Percentiles rank a stretch among this genome's conserved stretches.
phyloP scores from a whole-genome alignment of 768 basidiomycete genomes.

The Leccinum rimulosum region DNA sequence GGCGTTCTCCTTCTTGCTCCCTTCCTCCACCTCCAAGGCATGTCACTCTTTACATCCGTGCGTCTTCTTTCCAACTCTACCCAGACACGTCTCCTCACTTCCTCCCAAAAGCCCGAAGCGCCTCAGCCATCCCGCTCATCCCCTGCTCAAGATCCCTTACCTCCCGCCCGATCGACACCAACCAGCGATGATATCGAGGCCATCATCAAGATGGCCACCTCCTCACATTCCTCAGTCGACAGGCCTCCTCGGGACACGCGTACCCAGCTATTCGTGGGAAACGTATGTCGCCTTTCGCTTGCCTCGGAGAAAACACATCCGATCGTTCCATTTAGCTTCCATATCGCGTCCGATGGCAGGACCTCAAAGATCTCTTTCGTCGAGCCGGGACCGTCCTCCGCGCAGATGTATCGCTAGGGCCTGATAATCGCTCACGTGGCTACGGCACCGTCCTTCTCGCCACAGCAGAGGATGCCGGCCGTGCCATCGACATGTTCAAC shows the following conservation, averaged over 20 bases:
- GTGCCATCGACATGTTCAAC: constrained; percentile 95
- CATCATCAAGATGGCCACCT: constrained; percentile 88
- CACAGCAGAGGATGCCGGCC: constrained; percentile 89
- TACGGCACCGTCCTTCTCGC: constrained; percentile 95
- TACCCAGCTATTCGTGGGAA: constrained; percentile 94
- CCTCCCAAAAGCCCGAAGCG: constrained; percentile 12
- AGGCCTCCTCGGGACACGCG: constrained; percentile 75
- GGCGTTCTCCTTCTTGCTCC: constrained; percentile 11
- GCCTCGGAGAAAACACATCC: neutral
- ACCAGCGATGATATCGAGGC: constrained; percentile 89
- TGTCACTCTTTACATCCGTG: constrained; percentile 15
- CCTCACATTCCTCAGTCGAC: constrained; percentile 53
- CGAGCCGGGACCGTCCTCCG: constrained; percentile 88
- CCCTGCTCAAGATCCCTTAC: constrained; percentile 8
- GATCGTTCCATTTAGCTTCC: constrained; percentile 62
- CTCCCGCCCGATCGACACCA: constrained; percentile 32
- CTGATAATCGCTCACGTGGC: constrained; percentile 89
- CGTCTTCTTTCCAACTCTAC: neutral
- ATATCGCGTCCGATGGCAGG: constrained; percentile 98
- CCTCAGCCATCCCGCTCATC: neutral
- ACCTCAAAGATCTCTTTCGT: constrained; percentile 96
- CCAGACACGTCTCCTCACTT: neutral
- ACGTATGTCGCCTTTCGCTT: constrained; percentile 53
- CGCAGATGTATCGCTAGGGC: constrained; percentile 74
- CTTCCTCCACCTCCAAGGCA: constrained; percentile 7